A percentile compares a stretch with the other conserved stretches of the same genome.
These are phyloP conservation scores for Aspergillus steynii DNA, from an alignment of 495 filamentous ascomycete genomes.

Conservation along the genomic window DNA sequence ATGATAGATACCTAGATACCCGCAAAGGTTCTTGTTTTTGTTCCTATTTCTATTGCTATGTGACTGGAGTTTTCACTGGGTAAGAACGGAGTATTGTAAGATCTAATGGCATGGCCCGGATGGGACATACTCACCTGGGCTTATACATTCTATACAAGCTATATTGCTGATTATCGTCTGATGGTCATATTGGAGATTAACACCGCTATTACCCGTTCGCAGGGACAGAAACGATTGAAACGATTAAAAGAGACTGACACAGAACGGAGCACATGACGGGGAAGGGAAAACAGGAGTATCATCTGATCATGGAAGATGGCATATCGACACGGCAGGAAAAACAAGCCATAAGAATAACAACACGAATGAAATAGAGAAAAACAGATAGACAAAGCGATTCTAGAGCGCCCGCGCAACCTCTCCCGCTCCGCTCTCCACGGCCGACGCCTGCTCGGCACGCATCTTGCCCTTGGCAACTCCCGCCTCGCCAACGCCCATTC, in stretches of 20 bases:
- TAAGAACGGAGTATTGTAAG: background rate
- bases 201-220: background rate
- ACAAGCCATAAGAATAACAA: conserved; percentile 10
- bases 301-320: conserved; percentile 8
- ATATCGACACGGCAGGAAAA: background rate
- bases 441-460: conserved; percentile 70
- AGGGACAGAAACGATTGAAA: background rate
- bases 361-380: conserved; percentile 13
- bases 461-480: conserved; percentile 69
- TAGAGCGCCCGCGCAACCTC: conserved; percentile 76
- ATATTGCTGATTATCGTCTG: background rate
- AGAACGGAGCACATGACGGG: background rate
- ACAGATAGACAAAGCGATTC: background rate
- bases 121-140: background rate
- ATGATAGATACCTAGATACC: conserved; percentile 25
- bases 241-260: background rate
- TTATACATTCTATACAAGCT: conserved; percentile 5
- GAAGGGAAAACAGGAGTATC: conserved; percentile 8
- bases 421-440: conserved; percentile 71
- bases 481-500: conserved; percentile 93
- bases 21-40: conserved; percentile 24
- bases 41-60: conserved; percentile 8
- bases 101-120: background rate
- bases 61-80: background rate
- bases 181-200: conserved; percentile 3